Evolutionary conservation across 768 basidiomycete species (phyloP).

Genomic region (Terana coerulea): DNA sequence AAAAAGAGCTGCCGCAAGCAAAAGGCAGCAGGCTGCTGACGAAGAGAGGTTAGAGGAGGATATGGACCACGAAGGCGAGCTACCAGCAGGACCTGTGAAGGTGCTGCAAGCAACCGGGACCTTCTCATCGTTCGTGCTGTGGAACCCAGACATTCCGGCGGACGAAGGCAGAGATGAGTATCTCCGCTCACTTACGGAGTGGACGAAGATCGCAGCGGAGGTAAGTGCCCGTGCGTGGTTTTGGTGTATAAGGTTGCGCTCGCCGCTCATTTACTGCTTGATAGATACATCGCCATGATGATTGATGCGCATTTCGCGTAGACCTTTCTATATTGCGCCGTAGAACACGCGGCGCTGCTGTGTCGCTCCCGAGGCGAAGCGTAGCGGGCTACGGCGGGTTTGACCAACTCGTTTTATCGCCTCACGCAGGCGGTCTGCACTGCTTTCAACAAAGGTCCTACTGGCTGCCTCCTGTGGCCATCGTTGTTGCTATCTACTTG

Average conservation of each 20-base stretch:
- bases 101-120: slow-evolving; percentile 44
- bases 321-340: neutral
- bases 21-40: slow-evolving; percentile 7
- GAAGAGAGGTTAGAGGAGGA: slow-evolving; percentile 26
- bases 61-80: slow-evolving; percentile 22
- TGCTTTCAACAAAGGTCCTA: too few species aligned
- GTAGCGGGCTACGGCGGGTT: too few species aligned
- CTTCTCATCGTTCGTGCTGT: slow-evolving; percentile 69
- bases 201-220: slow-evolving; percentile 61
- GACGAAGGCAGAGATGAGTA: slow-evolving; percentile 75
- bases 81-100: slow-evolving; percentile 25
- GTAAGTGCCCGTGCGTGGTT: slow-evolving; percentile 38
- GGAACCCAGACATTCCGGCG: slow-evolving; percentile 70
- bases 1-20: slow-evolving; percentile 13
- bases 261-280: too few species aligned
- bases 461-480: too few species aligned
- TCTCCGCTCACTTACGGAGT: slow-evolving; percentile 61
- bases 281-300: too few species aligned
- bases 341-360: too few species aligned
- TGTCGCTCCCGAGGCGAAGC: too few species aligned
- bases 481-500: too few species aligned
- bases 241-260: too few species aligned
- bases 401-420: too few species aligned
- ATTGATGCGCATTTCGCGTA: too few species aligned
- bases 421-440: too few species aligned